phyloP scores from a whole-genome alignment of 2,329 filamentous ascomycete species.

The Chalaropsis ovoidea region DNA sequence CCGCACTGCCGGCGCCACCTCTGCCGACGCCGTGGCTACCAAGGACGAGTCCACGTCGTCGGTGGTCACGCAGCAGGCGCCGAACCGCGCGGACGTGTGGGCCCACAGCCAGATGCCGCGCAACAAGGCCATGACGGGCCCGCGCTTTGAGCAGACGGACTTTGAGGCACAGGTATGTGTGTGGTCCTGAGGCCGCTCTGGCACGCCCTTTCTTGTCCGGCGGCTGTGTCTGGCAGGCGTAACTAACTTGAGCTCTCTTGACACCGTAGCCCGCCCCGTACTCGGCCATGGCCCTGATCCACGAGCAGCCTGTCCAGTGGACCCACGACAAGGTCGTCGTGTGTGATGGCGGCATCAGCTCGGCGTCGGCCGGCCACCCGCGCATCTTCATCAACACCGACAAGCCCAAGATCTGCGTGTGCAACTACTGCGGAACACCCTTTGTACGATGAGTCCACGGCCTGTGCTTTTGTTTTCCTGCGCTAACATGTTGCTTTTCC shows the following conservation, averaged over 20 bases:
- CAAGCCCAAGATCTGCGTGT: slow-evolving; percentile 84
- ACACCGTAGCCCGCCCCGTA: slow-evolving; percentile 64
- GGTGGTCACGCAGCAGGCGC: slow-evolving; percentile 59
- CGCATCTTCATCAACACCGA: slow-evolving; percentile 96
- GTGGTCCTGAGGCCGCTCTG: background rate
- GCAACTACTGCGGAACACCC: slow-evolving; percentile 87
- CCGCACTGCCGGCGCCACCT: background rate
- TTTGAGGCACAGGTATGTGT: slow-evolving; percentile 73
- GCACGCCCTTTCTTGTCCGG: too few species aligned
- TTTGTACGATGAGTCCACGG: slow-evolving; percentile 56
- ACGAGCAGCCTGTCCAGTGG: slow-evolving; percentile 92
- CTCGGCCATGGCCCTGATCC: slow-evolving; percentile 89
- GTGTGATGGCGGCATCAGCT: slow-evolving; percentile 87
- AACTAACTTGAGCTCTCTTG: slow-evolving; percentile 7
- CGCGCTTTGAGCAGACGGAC: slow-evolving; percentile 93
- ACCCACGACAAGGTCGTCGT: slow-evolving; percentile 69
- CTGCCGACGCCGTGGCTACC: slow-evolving; percentile 17
- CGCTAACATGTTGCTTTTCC: background rate
- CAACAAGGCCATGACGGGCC: slow-evolving; percentile 77
- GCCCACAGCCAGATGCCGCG: slow-evolving; percentile 75
- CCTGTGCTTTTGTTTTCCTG: slow-evolving; percentile 6
- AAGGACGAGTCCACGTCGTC: slow-evolving; percentile 33
- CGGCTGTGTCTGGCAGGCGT: background rate
- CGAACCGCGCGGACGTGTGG: slow-evolving; percentile 75
- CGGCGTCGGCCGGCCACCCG: slow-evolving; percentile 76